Percentiles rank a stretch among this genome's conserved stretches.
phyloP scores from a whole-genome alignment of 495 filamentous ascomycete species.

The Aeminium ludgeri region DNA sequence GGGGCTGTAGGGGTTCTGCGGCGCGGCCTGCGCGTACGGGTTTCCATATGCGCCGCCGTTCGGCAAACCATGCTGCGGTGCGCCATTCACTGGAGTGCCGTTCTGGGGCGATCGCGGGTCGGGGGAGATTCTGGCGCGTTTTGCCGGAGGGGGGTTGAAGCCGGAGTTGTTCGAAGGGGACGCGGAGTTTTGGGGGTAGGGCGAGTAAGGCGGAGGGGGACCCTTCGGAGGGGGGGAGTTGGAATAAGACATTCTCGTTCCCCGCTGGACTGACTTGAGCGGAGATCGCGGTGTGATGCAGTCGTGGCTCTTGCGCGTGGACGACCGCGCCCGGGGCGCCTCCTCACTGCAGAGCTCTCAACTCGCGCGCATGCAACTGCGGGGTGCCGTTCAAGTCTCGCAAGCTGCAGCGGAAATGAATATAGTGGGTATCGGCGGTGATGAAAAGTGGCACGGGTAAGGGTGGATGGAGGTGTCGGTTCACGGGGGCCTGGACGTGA shows the following conservation, averaged over 20 bases:
- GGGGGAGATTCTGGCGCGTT: conserved; percentile 54
- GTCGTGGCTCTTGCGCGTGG: not conserved
- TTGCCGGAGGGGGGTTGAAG: conserved; percentile 36
- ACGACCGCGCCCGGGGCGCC: conserved; percentile 4
- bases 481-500: no score
- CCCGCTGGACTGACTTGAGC: not conserved
- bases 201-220: conserved; percentile 21
- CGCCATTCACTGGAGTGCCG: not conserved
- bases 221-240: conserved; percentile 30
- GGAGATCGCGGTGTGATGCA: not conserved
- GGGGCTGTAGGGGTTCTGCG: conserved; percentile 6
- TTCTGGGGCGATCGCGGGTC: conserved; percentile 11
- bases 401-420: no score
- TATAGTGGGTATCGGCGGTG: no score
- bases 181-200: conserved; percentile 8
- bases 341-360: not conserved
- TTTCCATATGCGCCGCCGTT: conserved; percentile 7
- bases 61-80: conserved; percentile 1
- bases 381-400: no score
- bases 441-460: no score
- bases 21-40: conserved; percentile 8
- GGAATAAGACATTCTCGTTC: conserved; percentile 10
- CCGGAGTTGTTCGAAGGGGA: conserved; percentile 23
- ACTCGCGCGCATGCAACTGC: not conserved
- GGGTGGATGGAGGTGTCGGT: no score